phyloP scores from a whole-genome alignment of 2,329 filamentous ascomycete species.

The Pseudogymnoascus sp. region DNA sequence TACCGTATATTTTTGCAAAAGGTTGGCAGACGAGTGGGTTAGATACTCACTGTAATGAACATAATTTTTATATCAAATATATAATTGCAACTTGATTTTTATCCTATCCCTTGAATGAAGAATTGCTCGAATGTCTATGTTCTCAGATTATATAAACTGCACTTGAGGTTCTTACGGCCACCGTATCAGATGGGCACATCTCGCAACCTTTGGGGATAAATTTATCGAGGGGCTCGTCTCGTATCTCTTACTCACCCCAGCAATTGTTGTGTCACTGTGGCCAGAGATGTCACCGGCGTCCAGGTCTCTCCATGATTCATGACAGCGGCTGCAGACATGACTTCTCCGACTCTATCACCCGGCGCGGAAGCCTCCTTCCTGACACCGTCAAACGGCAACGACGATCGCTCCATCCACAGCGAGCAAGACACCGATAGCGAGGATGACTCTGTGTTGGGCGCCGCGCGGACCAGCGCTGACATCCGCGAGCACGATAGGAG shows the following conservation, averaged over 20 bases:
- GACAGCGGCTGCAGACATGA: background rate
- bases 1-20: constrained; percentile 8
- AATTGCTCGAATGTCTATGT: no score
- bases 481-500: constrained; percentile 62
- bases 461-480: constrained; percentile 62
- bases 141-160: background rate
- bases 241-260: background rate
- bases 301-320: background rate
- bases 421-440: constrained; percentile 73
- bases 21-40: constrained; percentile 5
- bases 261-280: background rate
- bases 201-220: constrained; percentile 7
- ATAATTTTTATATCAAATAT: constrained; percentile 3
- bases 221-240: background rate
- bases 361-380: background rate
- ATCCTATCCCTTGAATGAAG: background rate
- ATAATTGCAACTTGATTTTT: background rate
- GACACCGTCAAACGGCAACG: background rate
- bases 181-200: background rate
- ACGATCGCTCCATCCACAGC: constrained; percentile 36
- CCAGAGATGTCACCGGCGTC: background rate
- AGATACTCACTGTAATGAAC: constrained; percentile 9
- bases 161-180: background rate
- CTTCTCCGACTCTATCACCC: background rate
- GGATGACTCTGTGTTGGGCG: constrained; percentile 62